phyloP scores from a whole-genome alignment of 257 asterid species.

The Penstemon newberryi region DNA sequence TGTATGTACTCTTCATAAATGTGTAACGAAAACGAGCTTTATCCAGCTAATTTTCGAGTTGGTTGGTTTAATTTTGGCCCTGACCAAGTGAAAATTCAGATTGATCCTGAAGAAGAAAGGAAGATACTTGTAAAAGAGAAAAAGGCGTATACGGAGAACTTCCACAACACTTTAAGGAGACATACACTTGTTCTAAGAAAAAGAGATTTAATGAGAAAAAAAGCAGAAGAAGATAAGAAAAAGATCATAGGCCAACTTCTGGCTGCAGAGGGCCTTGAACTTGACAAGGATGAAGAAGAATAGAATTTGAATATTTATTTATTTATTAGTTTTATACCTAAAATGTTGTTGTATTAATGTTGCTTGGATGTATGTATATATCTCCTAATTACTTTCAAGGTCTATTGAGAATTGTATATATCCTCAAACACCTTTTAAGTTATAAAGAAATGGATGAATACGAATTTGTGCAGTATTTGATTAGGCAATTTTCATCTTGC shows the following conservation, averaged over 20 bases:
- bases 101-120: constrained; percentile 90
- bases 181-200: constrained; percentile 80
- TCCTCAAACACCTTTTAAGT: neutral
- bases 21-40: neutral
- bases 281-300: constrained; percentile 63
- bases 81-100: constrained; percentile 40
- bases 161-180: constrained; percentile 68
- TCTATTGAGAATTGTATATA: constrained; percentile 1
- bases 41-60: neutral
- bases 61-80: neutral
- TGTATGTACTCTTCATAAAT: neutral
- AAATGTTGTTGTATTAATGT: neutral
- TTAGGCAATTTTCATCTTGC: neutral
- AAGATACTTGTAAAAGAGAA: constrained; percentile 79
- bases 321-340: constrained; percentile 5
- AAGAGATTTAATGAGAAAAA: constrained; percentile 72
- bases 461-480: neutral
- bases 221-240: constrained; percentile 78
- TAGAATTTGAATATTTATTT: constrained; percentile 21
- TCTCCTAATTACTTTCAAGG: neutral
- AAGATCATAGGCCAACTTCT: constrained; percentile 66
- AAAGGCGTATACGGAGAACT: constrained; percentile 70
- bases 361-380: constrained; percentile 17
- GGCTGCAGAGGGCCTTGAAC: constrained; percentile 97
- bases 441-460: too few relatives aligned